Conservation (phyloP, 352 stramenopile species). For the Pythium insidiosum region DNA sequence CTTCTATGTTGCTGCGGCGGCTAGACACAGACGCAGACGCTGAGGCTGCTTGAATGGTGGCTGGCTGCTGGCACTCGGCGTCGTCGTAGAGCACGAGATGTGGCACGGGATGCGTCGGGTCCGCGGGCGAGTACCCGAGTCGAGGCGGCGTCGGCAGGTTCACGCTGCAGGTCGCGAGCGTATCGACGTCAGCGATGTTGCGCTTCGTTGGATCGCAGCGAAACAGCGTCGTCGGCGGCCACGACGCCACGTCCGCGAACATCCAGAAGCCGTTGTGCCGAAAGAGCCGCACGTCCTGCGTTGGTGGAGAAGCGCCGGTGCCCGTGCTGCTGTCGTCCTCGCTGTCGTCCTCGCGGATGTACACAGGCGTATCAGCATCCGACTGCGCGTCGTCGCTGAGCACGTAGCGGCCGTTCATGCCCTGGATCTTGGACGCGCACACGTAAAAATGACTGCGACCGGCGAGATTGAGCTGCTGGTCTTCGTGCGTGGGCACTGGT, state of each 20-base stretch:
- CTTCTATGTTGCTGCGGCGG: too few species aligned
- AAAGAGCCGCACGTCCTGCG: constrained; percentile 42
- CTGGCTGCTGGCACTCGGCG: too few species aligned
- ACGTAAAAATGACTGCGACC: constrained; percentile 32
- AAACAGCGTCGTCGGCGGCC: constrained; percentile 50
- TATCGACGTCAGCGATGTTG: constrained; percentile 12
- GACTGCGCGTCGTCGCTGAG: constrained; percentile 20
- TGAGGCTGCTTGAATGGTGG: too few species aligned
- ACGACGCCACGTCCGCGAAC: constrained; percentile 42
- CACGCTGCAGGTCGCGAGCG: constrained; percentile 18
- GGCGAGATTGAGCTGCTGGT: constrained; percentile 8
- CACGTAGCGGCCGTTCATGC: constrained; percentile 53
- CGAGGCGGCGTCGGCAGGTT: constrained; percentile 24
- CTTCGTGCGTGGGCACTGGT: too few species aligned
- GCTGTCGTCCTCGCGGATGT: constrained; percentile 27
- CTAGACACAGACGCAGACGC: too few species aligned
- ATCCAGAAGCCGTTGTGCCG: constrained; percentile 62
- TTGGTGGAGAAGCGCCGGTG: too few species aligned
- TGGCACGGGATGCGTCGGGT: constrained; percentile 2
- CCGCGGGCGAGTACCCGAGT: constrained; percentile 28
- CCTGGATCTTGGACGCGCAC: constrained; percentile 28
- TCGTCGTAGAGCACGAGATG: constrained; percentile 19
- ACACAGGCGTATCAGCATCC: constrained; percentile 31
- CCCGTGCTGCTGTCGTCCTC: too few species aligned
- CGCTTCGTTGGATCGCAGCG: constrained; percentile 48